phyloP scores from a whole-genome alignment of 345 rosid species.

The Turnera subulata region DNA sequence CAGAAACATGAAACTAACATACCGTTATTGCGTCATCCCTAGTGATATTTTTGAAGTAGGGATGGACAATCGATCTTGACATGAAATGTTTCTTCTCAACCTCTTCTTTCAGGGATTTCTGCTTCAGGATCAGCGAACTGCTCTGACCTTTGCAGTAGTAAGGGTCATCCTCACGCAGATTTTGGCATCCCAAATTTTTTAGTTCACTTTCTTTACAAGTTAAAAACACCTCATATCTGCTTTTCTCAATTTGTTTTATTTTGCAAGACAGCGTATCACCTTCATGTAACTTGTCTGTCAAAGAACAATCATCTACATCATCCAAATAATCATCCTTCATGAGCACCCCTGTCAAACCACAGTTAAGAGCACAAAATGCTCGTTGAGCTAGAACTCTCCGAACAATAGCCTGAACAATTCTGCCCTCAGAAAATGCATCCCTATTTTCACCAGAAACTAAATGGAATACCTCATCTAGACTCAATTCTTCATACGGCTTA shows the following conservation, averaged over 20 bases:
- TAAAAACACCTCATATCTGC: constrained; percentile 78
- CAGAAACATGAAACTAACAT: no score
- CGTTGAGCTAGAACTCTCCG: constrained; percentile 72
- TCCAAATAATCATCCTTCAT: constrained; percentile 83
- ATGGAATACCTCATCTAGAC: constrained; percentile 82
- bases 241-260: constrained; percentile 79
- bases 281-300: constrained; percentile 80
- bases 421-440: constrained; percentile 86
- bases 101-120: constrained; percentile 86
- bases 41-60: constrained; percentile 90
- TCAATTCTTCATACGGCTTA: constrained; percentile 68
- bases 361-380: constrained; percentile 88
- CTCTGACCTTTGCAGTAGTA: constrained; percentile 78
- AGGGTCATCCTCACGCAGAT: constrained; percentile 59
- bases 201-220: constrained; percentile 80
- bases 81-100: constrained; percentile 92
- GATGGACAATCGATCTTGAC: constrained; percentile 95
- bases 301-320: constrained; percentile 81
- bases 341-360: constrained; percentile 90
- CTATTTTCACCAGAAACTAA: constrained; percentile 96
- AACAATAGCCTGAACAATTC: constrained; percentile 84
- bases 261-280: constrained; percentile 89
- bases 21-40: constrained; percentile 97
- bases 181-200: constrained; percentile 52
- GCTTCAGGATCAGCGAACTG: constrained; percentile 63